Conservation (phyloP, 2,329 filamentous ascomycete genomes). For the Aspergillus sp. region DNA sequence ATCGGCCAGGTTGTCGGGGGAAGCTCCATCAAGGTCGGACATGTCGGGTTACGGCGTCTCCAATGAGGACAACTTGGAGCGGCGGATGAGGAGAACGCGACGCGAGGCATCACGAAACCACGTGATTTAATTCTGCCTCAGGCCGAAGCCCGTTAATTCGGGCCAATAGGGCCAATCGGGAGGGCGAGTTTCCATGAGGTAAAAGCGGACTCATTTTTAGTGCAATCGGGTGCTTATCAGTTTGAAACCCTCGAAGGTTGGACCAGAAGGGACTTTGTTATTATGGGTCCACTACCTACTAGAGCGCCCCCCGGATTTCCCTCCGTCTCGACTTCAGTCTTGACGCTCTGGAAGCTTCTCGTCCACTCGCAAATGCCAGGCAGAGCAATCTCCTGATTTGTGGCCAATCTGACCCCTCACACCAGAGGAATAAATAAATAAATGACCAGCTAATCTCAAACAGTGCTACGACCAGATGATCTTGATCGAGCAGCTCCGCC, state of each 20-base stretch:
- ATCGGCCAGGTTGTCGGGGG: slow-evolving; percentile 31
- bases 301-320: not conserved
- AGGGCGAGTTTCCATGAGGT: not conserved
- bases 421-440: not conserved
- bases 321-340: not conserved
- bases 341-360: not conserved
- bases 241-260: not conserved
- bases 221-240: not conserved
- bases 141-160: not conserved
- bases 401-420: slow-evolving; percentile 1
- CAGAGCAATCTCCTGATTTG: not conserved
- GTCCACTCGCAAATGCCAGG: not conserved
- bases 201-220: not conserved
- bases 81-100: not conserved
- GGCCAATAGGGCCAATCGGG: not conserved
- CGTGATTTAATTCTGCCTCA: slow-evolving; percentile 8
- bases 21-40: slow-evolving; percentile 29
- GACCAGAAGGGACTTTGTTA: not conserved
- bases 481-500: not conserved
- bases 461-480: not conserved
- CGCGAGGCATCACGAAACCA: slow-evolving; percentile 20
- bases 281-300: not conserved
- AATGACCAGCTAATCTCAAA: not conserved
- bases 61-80: not conserved
- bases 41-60: slow-evolving; percentile 20